phyloP scores from a whole-genome alignment of 2,329 filamentous ascomycete species.

The Mycosphaerella sp. region DNA sequence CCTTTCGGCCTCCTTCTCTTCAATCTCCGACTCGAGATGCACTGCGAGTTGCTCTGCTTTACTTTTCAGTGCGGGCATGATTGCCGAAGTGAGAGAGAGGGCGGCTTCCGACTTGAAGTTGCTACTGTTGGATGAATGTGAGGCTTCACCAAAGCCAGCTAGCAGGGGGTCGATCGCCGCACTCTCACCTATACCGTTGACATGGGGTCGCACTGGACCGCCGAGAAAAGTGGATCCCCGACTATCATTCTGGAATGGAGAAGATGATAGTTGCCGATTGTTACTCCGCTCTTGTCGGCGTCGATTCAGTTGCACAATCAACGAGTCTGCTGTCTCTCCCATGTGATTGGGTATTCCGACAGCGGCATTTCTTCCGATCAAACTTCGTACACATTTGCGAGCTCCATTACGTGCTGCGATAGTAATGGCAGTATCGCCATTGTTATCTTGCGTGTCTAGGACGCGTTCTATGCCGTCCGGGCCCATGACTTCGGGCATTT shows the following conservation, averaged over 20 bases:
- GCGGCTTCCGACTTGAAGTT: slow-evolving; percentile 43
- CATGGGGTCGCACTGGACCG: slow-evolving; percentile 25
- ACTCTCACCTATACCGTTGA: slow-evolving; percentile 15
- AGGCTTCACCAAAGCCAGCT: slow-evolving; percentile 13
- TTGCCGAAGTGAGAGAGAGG: slow-evolving; percentile 56
- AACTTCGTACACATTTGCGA: slow-evolving; percentile 63
- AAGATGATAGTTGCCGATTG: slow-evolving; percentile 68
- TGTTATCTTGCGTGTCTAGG: slow-evolving; percentile 73
- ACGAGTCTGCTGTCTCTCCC: slow-evolving; percentile 75
- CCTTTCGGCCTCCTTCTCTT: slow-evolving; percentile 58
- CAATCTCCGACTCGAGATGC: slow-evolving; percentile 65
- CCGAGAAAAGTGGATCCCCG: slow-evolving; percentile 18
- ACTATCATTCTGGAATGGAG: slow-evolving; percentile 39
- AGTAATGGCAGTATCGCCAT: slow-evolving; percentile 86
- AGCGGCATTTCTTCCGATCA: slow-evolving; percentile 68
- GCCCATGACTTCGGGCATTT: slow-evolving; percentile 69
- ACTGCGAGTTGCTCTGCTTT: slow-evolving; percentile 40
- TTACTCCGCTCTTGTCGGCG: slow-evolving; percentile 53
- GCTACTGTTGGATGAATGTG: slow-evolving; percentile 19
- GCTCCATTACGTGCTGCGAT: slow-evolving; percentile 81
- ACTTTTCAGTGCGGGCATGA: slow-evolving; percentile 50
- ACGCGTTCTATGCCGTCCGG: slow-evolving; percentile 70
- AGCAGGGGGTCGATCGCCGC: slow-evolving; percentile 25
- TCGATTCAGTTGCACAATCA: slow-evolving; percentile 68
- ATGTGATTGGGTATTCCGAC: slow-evolving; percentile 76